Conservation (phyloP, 2,329 filamentous ascomycete species). For the Cyphellophora attinorum region DNA sequence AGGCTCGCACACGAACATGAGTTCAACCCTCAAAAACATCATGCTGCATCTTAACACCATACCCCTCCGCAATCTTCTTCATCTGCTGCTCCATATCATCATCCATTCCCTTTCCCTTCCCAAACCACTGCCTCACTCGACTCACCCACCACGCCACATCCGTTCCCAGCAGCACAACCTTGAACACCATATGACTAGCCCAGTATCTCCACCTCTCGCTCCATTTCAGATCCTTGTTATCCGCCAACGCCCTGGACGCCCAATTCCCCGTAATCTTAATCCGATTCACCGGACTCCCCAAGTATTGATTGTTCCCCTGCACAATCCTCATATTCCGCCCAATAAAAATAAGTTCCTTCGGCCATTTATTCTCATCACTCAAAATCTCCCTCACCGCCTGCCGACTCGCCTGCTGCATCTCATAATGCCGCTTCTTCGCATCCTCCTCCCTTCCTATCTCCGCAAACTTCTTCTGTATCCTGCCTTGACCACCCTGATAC, state of each 20-base stretch:
- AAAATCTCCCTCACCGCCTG: slow-evolving; percentile 70
- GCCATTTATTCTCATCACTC: slow-evolving; percentile 78
- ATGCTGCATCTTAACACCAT: slow-evolving; percentile 84
- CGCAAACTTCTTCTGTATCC: slow-evolving; percentile 51
- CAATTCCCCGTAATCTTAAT: slow-evolving; percentile 90
- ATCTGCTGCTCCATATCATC: slow-evolving; percentile 85
- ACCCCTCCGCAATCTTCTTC: slow-evolving; percentile 78
- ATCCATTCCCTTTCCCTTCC: slow-evolving; percentile 77
- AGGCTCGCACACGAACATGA: no score
- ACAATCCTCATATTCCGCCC: slow-evolving; percentile 87
- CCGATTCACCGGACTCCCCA: slow-evolving; percentile 79
- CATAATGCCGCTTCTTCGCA: slow-evolving; percentile 55
- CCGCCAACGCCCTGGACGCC: slow-evolving; percentile 75
- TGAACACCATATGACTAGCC: slow-evolving; percentile 73
- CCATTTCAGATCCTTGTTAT: slow-evolving; percentile 57
- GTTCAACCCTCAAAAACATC: slow-evolving; percentile 72
- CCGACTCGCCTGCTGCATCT: slow-evolving; percentile 67
- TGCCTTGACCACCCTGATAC: slow-evolving; percentile 73
- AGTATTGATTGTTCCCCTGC: slow-evolving; percentile 83
- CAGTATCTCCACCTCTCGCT: slow-evolving; percentile 58
- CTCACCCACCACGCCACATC: slow-evolving; percentile 79
- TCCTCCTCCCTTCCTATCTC: slow-evolving; percentile 45
- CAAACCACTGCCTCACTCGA: slow-evolving; percentile 66
- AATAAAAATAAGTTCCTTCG: slow-evolving; percentile 84
- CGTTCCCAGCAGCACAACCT: slow-evolving; percentile 61